phyloP scores from a whole-genome alignment of 257 asterid species.

The Solanum phureja region DNA sequence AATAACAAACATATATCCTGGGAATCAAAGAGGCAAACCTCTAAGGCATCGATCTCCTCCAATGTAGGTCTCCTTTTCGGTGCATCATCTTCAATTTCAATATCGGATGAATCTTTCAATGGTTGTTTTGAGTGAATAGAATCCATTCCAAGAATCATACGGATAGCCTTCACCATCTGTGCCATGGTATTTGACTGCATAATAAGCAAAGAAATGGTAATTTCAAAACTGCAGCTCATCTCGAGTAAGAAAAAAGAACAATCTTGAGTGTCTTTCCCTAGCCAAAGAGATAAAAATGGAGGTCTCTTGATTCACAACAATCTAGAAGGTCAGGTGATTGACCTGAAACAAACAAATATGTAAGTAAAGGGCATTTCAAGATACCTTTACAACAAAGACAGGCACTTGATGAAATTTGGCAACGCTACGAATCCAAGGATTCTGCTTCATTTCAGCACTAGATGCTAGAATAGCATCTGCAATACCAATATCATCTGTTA shows the following conservation, averaged over 20 bases:
- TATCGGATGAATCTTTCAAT: slow-evolving; percentile 29
- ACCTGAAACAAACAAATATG: not conserved
- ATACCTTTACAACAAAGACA: slow-evolving; percentile 83
- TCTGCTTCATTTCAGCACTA: slow-evolving; percentile 64
- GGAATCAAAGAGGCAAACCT: slow-evolving; percentile 31
- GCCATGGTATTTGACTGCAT: slow-evolving; percentile 86
- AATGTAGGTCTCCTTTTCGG: slow-evolving; percentile 78
- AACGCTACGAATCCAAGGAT: slow-evolving; percentile 91
- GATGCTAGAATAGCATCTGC: slow-evolving; percentile 86
- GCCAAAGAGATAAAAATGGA: not conserved
- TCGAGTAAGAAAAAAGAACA: not conserved
- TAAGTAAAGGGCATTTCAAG: not conserved
- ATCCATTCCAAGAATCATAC: slow-evolving; percentile 81
- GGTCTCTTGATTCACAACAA: not conserved
- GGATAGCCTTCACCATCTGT: slow-evolving; percentile 89
- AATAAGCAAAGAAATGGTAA: slow-evolving; percentile 7
- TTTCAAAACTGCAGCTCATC: not conserved
- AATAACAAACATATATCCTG: not conserved
- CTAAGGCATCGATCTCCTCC: slow-evolving; percentile 98
- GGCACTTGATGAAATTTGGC: slow-evolving; percentile 85
- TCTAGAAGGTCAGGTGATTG: not conserved
- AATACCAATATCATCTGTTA: slow-evolving; percentile 62
- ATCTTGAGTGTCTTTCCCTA: not conserved
- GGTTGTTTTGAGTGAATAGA: slow-evolving; percentile 42
- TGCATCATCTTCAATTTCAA: slow-evolving; percentile 79